Evolutionary conservation across 495 filamentous ascomycete genomes (phyloP), one percentile per base, ranked within the genome.

Genomic region (Letharia columbiana): DNA sequence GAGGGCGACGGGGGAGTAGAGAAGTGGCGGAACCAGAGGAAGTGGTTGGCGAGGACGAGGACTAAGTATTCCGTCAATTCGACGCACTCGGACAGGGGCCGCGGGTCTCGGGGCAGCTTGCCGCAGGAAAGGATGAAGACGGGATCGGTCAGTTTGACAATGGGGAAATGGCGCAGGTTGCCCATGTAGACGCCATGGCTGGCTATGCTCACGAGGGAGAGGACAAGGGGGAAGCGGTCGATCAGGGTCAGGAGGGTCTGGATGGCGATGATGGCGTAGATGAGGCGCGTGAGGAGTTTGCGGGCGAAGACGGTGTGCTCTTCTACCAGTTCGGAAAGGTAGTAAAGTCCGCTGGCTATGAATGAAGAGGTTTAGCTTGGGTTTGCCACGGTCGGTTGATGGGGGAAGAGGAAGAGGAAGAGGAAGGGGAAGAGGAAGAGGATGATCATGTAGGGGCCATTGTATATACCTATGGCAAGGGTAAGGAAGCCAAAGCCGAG

Each of bases 301-400:
- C 96, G 92, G 28, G 92, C 89, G 57, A 95, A 75, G 15, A 98
- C 93, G 15, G 92, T 98, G 73, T 98, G 93, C 73, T 98, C 94
- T 77, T 98, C 95, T 61, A 98, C 94, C 13, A 97, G 83, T 77
- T 98, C 94, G 3, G 94, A 97, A 59, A 98, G 89, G 75, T 98
- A 98, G 80, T 98, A 98, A 33, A 98, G 86, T 39, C 95, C 95
- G 33, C 91, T 96, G 44, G 94, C 94, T 96, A 18, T 18, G 31
- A 35, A 5, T n/a, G 13, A 56, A 5, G 31, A 31, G 52, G 23
- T 28, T 33, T 18, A 35, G 28, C 31, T 0, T 8, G 11, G 52
- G 52, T 35, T 31, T 7, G 31, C 18, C 12, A 2, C 2, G 52
- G 28, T 28, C 2, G 31, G 52, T 56, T 15, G 11, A 72, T 68